Conservation (phyloP, 2,329 filamentous ascomycete genomes). For the Epichloe gansuensis region DNA sequence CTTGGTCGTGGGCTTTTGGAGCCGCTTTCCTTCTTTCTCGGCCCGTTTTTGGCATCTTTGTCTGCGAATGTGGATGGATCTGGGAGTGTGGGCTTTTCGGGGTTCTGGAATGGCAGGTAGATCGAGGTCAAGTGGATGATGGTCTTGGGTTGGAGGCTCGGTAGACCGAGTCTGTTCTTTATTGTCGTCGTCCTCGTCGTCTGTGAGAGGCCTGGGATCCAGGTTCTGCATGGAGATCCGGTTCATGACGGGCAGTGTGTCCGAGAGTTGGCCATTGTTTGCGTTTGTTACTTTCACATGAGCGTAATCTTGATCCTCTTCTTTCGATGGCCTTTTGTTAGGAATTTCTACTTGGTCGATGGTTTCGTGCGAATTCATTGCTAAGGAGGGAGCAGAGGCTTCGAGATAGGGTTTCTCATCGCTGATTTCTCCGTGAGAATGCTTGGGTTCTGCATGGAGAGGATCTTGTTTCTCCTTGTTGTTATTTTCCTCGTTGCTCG, state of each 20-base stretch:
- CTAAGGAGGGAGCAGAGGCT: not conserved
- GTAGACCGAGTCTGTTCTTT: not conserved
- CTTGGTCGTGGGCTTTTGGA: conserved; percentile 50
- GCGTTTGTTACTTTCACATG: not conserved
- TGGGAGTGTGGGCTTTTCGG: conserved; percentile 32
- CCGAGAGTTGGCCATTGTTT: not conserved
- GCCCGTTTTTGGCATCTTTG: conserved; percentile 52
- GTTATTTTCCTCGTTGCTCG: not conserved
- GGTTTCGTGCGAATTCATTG: not conserved
- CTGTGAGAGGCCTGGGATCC: conserved; percentile 25
- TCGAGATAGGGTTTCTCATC: not conserved
- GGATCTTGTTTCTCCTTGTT: no score
- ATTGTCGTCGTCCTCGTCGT: no score
- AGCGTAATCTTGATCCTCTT: not conserved
- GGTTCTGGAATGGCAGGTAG: conserved; percentile 33
- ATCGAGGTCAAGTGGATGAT: conserved; percentile 9
- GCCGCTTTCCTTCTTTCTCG: conserved; percentile 53
- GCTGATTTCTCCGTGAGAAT: not conserved
- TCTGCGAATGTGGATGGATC: conserved; percentile 48
- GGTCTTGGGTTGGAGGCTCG: not conserved
- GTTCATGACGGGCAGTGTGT: conserved; percentile 4
- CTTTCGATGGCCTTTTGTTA: not conserved
- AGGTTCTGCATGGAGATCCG: conserved; percentile 22
- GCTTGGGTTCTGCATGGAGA: not conserved
- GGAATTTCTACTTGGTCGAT: not conserved